Evolutionary conservation across 2,329 filamentous ascomycete species (phyloP), one percentile per base, ranked within the genome.

Genomic region (Exophiala dermatitidis): DNA sequence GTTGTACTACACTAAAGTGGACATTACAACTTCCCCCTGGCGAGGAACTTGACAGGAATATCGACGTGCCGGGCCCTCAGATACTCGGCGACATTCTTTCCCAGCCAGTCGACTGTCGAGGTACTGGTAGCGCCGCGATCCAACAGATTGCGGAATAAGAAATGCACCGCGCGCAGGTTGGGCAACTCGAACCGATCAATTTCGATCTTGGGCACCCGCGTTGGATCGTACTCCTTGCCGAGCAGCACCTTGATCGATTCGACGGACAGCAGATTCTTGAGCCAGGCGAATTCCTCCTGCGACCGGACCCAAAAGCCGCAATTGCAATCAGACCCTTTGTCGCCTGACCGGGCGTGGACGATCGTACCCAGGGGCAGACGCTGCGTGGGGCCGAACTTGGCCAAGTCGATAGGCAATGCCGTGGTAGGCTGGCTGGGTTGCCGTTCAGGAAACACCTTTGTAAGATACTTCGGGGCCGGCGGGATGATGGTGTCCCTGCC

Each of bases 161-260:
- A 71, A 61, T 71, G 69, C 37, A 71, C 69, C 0, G 62, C 69
- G 34, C 65, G 60, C 29, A 74, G 65, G 40, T 71, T 68, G 4
- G 73, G 69, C 28, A 77, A 64, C 63, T 77, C 75, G 31, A 75
- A 74, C 0, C 74, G 67, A 45, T 76, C 74, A 37, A 77, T 68
- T 26, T 66, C 63, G 48, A 63, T 58, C 54, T 58, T 59, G 4
- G 59, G 59, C 29, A 43, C 32, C 26, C 60, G 46, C 42, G 56
- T 49, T 3, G 54, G 54, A 37, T 68, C 63, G 51, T 71, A 67
- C 61, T 73, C 70, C 30, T 70, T 66, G 1, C 67, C 71, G 33
- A 73, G 62, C 2, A 73, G 53, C 29, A 65, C 12, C 40, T 60
- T 61, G 50, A 63, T 57, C 3, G 44, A 59, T 19, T 54, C 50